Conservation (phyloP, 352 stramenopile genomes). For the Pythium insidiosum region DNA sequence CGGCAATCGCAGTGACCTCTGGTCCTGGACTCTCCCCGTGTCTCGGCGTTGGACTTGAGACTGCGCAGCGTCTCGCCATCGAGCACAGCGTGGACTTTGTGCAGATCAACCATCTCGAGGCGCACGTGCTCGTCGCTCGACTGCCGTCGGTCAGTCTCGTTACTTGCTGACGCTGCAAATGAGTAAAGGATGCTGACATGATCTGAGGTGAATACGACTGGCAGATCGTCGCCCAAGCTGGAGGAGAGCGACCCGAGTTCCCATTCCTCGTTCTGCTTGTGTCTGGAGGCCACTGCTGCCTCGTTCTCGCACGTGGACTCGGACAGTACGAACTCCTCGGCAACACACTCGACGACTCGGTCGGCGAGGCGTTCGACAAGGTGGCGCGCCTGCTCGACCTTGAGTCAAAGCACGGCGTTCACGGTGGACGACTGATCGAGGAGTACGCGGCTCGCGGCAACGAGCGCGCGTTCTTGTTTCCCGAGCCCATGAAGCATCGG, state of each 20-base stretch:
- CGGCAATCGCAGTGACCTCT: slow-evolving; percentile 94
- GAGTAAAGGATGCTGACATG: too few relatives aligned
- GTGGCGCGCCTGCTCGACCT: slow-evolving; percentile 93
- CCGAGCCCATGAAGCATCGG: slow-evolving; percentile 88
- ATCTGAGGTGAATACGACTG: too few relatives aligned
- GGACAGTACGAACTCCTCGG: slow-evolving; percentile 92
- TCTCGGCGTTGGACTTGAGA: slow-evolving; percentile 91
- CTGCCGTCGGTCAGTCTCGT: slow-evolving; percentile 51
- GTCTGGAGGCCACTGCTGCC: slow-evolving; percentile 97
- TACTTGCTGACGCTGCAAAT: too few relatives aligned
- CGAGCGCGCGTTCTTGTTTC: slow-evolving; percentile 82
- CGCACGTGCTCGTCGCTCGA: slow-evolving; percentile 93
- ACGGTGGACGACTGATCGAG: slow-evolving; percentile 95
- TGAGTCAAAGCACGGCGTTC: slow-evolving; percentile 43
- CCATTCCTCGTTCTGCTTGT: slow-evolving; percentile 96
- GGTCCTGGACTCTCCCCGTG: slow-evolving; percentile 96
- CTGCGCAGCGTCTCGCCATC: slow-evolving; percentile 74
- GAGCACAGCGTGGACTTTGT: slow-evolving; percentile 91
- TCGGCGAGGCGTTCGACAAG: slow-evolving; percentile 99
- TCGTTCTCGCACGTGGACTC: slow-evolving; percentile 90
- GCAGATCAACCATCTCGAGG: slow-evolving; percentile 96
- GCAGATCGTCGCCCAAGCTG: too few relatives aligned
- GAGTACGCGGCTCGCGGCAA: slow-evolving; percentile 86
- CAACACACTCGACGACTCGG: slow-evolving; percentile 96
- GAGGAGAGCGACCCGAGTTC: slow-evolving; percentile 77